Conservation (phyloP, 441 rosid species). For the Viola pubescens region DNA sequence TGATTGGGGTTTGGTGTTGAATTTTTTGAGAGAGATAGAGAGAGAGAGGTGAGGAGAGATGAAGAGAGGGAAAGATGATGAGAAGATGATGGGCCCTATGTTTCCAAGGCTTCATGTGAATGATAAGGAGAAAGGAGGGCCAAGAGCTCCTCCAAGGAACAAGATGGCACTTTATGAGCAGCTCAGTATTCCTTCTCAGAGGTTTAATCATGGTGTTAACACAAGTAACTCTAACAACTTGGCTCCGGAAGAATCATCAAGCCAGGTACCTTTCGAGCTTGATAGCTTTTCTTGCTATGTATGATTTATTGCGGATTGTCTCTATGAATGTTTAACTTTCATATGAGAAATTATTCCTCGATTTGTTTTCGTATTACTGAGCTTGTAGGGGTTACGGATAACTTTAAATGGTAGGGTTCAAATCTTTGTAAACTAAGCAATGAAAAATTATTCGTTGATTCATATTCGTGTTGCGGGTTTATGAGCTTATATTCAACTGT, state of each 20-base stretch:
- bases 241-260: slow-evolving; percentile 40
- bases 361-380: no score
- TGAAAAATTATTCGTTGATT: no score
- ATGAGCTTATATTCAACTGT: no score
- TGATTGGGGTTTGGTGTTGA: slow-evolving; percentile 15
- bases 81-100: slow-evolving; percentile 62
- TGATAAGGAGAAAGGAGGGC: slow-evolving; percentile 82
- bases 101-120: slow-evolving; percentile 88
- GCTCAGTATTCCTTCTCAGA: slow-evolving; percentile 74
- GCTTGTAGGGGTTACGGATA: background rate
- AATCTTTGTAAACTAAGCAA: no score
- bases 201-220: slow-evolving; percentile 37
- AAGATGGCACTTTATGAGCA: slow-evolving; percentile 98
- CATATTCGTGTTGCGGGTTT: no score
- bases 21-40: slow-evolving; percentile 8
- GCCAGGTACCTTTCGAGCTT: slow-evolving; percentile 39
- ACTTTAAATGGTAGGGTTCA: no score
- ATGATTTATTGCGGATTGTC: background rate
- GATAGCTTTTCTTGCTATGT: slow-evolving; percentile 13
- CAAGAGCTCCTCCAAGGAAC: slow-evolving; percentile 94
- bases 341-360: no score
- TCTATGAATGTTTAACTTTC: no score
- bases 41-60: slow-evolving; percentile 25
- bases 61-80: slow-evolving; percentile 68
- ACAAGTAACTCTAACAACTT: slow-evolving; percentile 25